Evolutionary conservation across 805 yeast species (phyloP), one percentile per base, ranked within the genome.

Genomic region (Candida sakaeoensis): DNA sequence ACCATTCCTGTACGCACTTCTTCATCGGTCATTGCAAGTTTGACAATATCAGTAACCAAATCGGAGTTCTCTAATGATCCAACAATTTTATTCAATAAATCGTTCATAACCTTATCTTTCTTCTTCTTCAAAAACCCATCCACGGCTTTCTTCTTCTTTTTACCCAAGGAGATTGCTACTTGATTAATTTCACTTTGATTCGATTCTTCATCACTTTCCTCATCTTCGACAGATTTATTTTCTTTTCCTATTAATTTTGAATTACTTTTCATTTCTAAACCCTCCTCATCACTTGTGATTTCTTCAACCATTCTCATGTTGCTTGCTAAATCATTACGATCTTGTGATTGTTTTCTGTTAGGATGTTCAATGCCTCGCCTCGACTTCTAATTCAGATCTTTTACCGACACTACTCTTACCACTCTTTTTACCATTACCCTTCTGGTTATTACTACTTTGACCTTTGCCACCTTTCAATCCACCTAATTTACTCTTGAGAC

Each of bases 1-100:
- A 50, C 50, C 14, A 61, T 37, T 10, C 51, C 52, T 6, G 45
- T 49, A 33, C 68, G 50, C 3, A 53, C 54, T 32, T 57, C 46
- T 17, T 53, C 58, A 39, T 63, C 65, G 8, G 62, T 53, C 24
- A 61, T 49, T 5, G 63, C 44, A 48, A 51, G 45, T 41, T 49
- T 51, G 13, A 61, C 45, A 19, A 58, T 50, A n/a, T 52, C 45
- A 37, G 54, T 53, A 25, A 61, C 49, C 25, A 63, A 47, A n/a
- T 57, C 63, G 14, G 65, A 54, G 7, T 52, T 45, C 49, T 61
- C 59, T 31, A 63, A 51, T 3, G 55, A 47, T 12, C 41, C 42
- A 36, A 61, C 59, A 1, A 58, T 49, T 36, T 45, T 50, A 8
- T 47, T 44, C 29, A 59, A 42, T n/a, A 57, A 33, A 3, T 47